Evolutionary conservation across 2,329 filamentous ascomycete genomes (phyloP), one percentile per base, ranked within the genome.

Genomic region (Fusarium floridanum): DNA sequence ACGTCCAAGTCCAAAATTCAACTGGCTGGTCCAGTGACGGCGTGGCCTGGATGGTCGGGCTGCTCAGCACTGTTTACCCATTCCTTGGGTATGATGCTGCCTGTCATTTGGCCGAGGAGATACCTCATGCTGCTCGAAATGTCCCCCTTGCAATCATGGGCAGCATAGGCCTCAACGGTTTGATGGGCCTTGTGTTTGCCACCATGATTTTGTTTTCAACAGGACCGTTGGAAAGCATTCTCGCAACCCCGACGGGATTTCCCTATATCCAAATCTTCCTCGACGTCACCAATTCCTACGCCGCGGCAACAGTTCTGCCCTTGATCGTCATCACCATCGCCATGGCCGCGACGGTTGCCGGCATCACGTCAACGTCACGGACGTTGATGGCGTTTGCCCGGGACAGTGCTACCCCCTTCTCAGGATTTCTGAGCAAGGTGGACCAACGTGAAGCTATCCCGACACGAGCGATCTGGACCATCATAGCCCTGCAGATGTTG

Each of bases 1-100:
- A 83, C 8, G 73, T 75, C 3, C 76, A 82, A 5, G 72, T 82
- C 24, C 66, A 74, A 7, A 83, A 83, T 66, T 77, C 66, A 3
- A 82, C 76, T 20, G 82, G 82, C 2, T 83, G 82, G 82, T 50
- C 61, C 0, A 80, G 64, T 12, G 75, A 81, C 27, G 82, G 77
- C 1, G 60, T 82, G 0, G 80, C 82, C 0, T 83, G 81, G 81
- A 72, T 83, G 0, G 76, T 82, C 0, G 80, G 81, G 2, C 72
- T 83, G n/a, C 62, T 80, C 16, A 81, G 76, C 41, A 75, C 80
- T 1, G 79, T 82, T 0, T 83, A 80, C 62, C 81, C 81, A 0
- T 81, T 82, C 61, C 71, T 43, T 41, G 66, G 61, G 4, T 64
- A 64, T 12, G 66, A 68, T 11, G 41, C 39, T 6, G 66, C 66